These are phyloP conservation scores for Monilinia laxa DNA, from an alignment of 2,329 filamentous ascomycete species.

Conservation along the genomic window DNA sequence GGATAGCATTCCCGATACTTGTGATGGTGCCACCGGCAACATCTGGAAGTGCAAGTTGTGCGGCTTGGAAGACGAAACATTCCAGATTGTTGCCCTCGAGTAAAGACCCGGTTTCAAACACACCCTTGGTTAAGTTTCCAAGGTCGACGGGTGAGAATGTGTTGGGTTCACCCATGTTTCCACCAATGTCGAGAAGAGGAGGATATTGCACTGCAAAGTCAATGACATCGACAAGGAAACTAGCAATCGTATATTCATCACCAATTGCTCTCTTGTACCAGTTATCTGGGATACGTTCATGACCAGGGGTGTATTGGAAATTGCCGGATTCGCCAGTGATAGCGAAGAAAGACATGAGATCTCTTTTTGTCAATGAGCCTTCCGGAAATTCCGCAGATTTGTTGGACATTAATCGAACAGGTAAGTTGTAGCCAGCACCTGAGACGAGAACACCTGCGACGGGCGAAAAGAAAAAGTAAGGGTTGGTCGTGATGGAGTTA, in stretches of 20 bases:
- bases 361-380: conserved; percentile 43
- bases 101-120: conserved; percentile 47
- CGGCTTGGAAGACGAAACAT: conserved; percentile 46
- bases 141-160: conserved; percentile 51
- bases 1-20: neutral
- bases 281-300: conserved; percentile 21
- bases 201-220: conserved; percentile 44
- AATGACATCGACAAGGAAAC: neutral
- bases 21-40: conserved; percentile 33
- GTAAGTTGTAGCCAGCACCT: conserved; percentile 33
- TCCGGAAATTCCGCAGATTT: conserved; percentile 33
- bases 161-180: conserved; percentile 53
- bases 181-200: conserved; percentile 49
- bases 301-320: conserved; percentile 21
- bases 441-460: conserved; percentile 31
- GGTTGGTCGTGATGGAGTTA: conserved; percentile 42
- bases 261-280: conserved; percentile 20
- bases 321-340: conserved; percentile 30
- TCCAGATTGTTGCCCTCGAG: conserved; percentile 49
- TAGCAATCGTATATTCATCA: conserved; percentile 43
- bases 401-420: conserved; percentile 35
- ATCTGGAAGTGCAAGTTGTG: conserved; percentile 46
- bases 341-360: conserved; percentile 39
- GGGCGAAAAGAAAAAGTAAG: conserved; percentile 53
- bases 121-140: conserved; percentile 45